Conservation (phyloP, 169 alveolate genomes). For the Eimeria praecox region DNA sequence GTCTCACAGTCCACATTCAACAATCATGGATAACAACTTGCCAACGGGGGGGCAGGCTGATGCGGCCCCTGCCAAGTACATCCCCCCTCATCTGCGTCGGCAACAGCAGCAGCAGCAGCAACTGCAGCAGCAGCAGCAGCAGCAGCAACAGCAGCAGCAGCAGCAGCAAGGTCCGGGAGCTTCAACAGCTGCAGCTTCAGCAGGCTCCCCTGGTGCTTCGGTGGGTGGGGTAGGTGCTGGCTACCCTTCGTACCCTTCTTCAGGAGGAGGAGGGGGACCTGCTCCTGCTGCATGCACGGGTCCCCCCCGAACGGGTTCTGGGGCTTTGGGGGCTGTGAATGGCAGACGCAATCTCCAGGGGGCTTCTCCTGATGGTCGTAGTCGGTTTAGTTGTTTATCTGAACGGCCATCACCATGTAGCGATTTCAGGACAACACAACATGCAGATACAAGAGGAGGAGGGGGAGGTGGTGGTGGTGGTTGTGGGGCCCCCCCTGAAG, state of each 20-base stretch:
- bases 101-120: conserved; percentile 70
- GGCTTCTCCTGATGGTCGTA: conserved; percentile 15
- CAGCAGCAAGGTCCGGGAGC: conserved; percentile 61
- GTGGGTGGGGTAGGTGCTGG: background rate
- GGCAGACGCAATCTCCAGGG: conserved; percentile 23
- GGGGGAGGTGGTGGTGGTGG: no score
- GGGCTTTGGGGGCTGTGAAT: conserved; percentile 6
- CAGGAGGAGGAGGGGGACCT: conserved; percentile 13
- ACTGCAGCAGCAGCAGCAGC: conserved; percentile 15
- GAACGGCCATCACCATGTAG: conserved; percentile 32
- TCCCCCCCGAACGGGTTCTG: background rate
- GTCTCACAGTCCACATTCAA: background rate
- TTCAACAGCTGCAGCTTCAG: conserved; percentile 10
- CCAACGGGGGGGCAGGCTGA: conserved; percentile 3
- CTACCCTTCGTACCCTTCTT: conserved; percentile 34
- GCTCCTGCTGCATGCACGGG: conserved; percentile 7
- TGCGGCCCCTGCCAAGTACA: conserved; percentile 62
- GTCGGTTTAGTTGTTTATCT: conserved; percentile 45
- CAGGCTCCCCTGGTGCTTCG: conserved; percentile 17
- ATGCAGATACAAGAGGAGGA: conserved; percentile 6
- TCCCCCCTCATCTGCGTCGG: conserved; percentile 66
- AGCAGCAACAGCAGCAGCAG: conserved; percentile 64
- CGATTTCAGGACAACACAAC: conserved; percentile 4
- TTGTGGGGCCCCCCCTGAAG: conserved; percentile 13
- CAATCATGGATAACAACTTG: background rate